Conservation (phyloP, 1,284 basidiomycete genomes). For the Agaricales sp. region DNA sequence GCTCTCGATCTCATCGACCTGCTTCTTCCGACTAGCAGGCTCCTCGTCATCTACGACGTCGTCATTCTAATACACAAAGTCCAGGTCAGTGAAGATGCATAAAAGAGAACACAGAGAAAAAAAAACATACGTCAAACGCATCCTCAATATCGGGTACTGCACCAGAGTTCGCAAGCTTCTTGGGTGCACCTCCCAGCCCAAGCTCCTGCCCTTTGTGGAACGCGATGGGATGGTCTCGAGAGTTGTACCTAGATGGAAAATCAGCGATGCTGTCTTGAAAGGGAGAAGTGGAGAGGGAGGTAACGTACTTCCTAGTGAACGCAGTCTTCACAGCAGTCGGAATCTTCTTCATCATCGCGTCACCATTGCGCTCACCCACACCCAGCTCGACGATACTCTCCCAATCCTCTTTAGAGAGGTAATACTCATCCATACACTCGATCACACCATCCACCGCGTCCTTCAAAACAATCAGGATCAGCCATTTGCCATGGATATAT, state of each 20-base stretch:
- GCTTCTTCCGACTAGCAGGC: conserved; percentile 36
- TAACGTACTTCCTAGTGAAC: conserved; percentile 75
- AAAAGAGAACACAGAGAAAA: not conserved
- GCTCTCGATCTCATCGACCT: conserved; percentile 14
- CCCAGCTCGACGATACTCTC: conserved; percentile 92
- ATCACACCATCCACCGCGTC: conserved; percentile 79
- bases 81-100: conserved; percentile 19
- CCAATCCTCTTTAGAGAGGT: conserved; percentile 90
- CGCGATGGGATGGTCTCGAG: conserved; percentile 78
- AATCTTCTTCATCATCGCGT: conserved; percentile 75
- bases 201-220: conserved; percentile 82
- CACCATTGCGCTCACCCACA: conserved; percentile 71
- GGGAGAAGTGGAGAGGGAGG: conserved; percentile 1
- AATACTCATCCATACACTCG: conserved; percentile 89
- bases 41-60: conserved; percentile 17
- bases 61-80: conserved; percentile 26
- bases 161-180: conserved; percentile 62
- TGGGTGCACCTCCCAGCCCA: conserved; percentile 49
- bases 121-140: conserved; percentile 47
- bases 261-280: conserved; percentile 2
- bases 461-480: conserved; percentile 30
- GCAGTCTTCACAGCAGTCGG: conserved; percentile 71
- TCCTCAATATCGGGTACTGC: conserved; percentile 85
- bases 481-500: not conserved
- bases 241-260: conserved; percentile 61